phyloP scores from a whole-genome alignment of 768 basidiomycete species.

The Pulveroboletus sp. region DNA sequence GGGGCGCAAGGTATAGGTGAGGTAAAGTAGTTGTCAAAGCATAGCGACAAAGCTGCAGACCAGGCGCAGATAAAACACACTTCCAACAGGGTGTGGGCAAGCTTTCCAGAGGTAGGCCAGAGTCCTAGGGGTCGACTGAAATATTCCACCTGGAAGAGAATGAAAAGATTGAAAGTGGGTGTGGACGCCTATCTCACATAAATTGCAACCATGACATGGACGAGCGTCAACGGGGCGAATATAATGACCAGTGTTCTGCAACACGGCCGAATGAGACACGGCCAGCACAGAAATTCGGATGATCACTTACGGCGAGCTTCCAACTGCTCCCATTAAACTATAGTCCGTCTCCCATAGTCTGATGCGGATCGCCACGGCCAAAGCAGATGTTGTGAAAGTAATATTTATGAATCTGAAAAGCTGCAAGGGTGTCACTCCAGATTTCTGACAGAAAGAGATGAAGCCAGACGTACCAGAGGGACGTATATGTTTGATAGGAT shows the following conservation, averaged over 20 bases:
- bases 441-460: not conserved
- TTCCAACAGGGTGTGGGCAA: slow-evolving; percentile 84
- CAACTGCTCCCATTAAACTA: slow-evolving; percentile 65
- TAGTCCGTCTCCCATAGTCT: slow-evolving; percentile 52
- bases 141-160: slow-evolving; percentile 71
- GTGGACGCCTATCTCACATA: slow-evolving; percentile 54
- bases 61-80: slow-evolving; percentile 92
- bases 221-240: slow-evolving; percentile 77
- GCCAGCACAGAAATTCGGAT: not conserved
- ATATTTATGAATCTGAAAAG: slow-evolving; percentile 85
- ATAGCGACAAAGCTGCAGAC: slow-evolving; percentile 85
- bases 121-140: slow-evolving; percentile 90
- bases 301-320: slow-evolving; percentile 73
- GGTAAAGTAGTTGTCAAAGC: slow-evolving; percentile 91
- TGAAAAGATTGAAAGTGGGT: slow-evolving; percentile 14
- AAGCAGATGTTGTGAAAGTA: slow-evolving; percentile 72
- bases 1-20: slow-evolving; percentile 77
- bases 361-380: slow-evolving; percentile 78
- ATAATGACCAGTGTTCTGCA: slow-evolving; percentile 77
- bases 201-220: slow-evolving; percentile 83
- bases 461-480: slow-evolving; percentile 56
- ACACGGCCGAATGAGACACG: not conserved
- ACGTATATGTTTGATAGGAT: slow-evolving; percentile 75
- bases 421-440: slow-evolving; percentile 36
- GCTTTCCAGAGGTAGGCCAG: slow-evolving; percentile 85